These are phyloP conservation scores for Discostella stelligeroides DNA, from an alignment of 108 stramenopile species.

Conservation along the genomic window DNA sequence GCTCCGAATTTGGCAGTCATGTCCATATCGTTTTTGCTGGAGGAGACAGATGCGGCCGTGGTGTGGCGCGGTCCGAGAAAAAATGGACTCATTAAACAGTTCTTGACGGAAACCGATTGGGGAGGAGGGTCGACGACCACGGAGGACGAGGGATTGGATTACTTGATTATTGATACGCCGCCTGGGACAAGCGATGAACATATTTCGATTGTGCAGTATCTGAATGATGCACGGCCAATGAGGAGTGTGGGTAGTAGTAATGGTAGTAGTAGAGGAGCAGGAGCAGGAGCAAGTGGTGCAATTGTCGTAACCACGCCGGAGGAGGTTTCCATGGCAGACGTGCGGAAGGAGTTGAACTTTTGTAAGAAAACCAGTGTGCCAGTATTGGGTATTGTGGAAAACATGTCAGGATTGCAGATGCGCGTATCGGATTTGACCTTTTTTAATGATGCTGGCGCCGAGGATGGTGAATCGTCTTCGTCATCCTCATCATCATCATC, in stretches of 20 bases:
- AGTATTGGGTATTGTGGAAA: slow-evolving; percentile 97
- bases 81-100: slow-evolving; percentile 99
- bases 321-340: slow-evolving; percentile 97
- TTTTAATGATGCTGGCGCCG: slow-evolving; percentile 25
- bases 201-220: slow-evolving; percentile 96
- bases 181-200: slow-evolving; percentile 99
- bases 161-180: slow-evolving; percentile 97
- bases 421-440: slow-evolving; percentile 66
- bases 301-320: slow-evolving; percentile 99
- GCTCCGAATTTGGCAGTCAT: slow-evolving; percentile 93
- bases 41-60: slow-evolving; percentile 92
- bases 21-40: slow-evolving; percentile 96
- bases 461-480: background rate
- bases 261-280: slow-evolving; percentile 19
- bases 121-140: too few species aligned
- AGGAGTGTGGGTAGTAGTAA: too few species aligned
- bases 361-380: slow-evolving; percentile 94
- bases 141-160: slow-evolving; percentile 96
- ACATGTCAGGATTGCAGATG: slow-evolving; percentile 89
- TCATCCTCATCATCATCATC: too few species aligned
- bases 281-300: slow-evolving; percentile 65
- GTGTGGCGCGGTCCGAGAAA: slow-evolving; percentile 99
- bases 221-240: slow-evolving; percentile 81
- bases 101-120: slow-evolving; percentile 94
- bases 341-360: slow-evolving; percentile 98